A percentile compares a stretch with the other conserved stretches of the same genome.
These are phyloP conservation scores for Lathyrus oleraceus DNA, from an alignment of 306 rosid genomes.

Conservation along the genomic window DNA sequence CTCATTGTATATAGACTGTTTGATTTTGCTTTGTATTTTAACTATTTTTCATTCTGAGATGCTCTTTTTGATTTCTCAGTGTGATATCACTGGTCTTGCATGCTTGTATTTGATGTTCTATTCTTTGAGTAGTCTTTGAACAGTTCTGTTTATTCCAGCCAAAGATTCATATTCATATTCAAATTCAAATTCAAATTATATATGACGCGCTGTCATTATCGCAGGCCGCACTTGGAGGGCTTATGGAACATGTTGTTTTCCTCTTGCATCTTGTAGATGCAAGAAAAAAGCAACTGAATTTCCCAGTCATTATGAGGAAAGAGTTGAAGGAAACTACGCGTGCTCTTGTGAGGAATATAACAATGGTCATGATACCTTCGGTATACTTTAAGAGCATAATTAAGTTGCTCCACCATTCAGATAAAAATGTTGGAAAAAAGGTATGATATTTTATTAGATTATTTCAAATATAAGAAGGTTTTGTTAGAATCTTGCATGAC, in stretches of 20 bases:
- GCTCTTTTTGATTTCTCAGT: background rate
- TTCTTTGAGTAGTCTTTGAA: background rate
- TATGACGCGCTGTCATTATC: slow-evolving; percentile 29
- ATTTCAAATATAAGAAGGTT: background rate
- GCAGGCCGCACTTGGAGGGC: slow-evolving; percentile 64
- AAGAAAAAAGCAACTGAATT: slow-evolving; percentile 48
- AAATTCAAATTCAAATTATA: slow-evolving; percentile 1
- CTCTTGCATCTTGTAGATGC: slow-evolving; percentile 63
- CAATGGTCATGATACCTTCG: slow-evolving; percentile 59
- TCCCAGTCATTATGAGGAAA: slow-evolving; percentile 55
- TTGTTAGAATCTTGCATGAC: slow-evolving; percentile 5
- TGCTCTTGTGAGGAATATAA: slow-evolving; percentile 54
- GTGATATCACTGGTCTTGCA: slow-evolving; percentile 1
- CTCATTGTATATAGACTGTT: background rate
- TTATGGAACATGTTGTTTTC: slow-evolving; percentile 70
- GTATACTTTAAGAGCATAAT: slow-evolving; percentile 62
- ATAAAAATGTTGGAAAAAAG: slow-evolving; percentile 66
- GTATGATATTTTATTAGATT: slow-evolving; percentile 41
- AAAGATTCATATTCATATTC: background rate
- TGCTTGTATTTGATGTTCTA: slow-evolving; percentile 11
- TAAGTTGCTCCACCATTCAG: slow-evolving; percentile 61
- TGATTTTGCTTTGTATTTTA: slow-evolving; percentile 2
- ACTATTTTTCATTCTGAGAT: background rate
- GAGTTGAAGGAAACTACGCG: slow-evolving; percentile 63
- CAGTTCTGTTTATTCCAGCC: background rate